These are phyloP conservation scores for Alternaria longipes DNA, from an alignment of 2,329 filamentous ascomycete species.

Conservation along the genomic window DNA sequence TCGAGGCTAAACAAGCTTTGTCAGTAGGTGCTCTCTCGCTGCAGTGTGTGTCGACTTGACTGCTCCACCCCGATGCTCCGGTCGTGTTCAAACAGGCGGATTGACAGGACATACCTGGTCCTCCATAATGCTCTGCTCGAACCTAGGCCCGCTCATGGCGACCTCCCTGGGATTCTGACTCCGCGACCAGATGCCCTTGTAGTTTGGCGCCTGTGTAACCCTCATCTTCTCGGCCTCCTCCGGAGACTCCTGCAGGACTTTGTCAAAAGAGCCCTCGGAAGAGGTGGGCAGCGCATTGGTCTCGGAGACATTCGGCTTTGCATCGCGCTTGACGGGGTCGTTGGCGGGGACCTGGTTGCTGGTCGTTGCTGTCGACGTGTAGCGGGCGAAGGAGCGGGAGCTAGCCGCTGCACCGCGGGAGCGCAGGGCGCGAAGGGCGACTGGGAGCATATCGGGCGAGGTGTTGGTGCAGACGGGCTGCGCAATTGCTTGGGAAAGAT, in stretches of 20 bases:
- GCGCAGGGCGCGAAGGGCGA: constrained; percentile 41
- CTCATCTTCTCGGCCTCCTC: constrained; percentile 64
- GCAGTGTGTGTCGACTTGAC: background rate
- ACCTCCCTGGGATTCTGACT: constrained; percentile 82
- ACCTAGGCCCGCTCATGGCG: constrained; percentile 93
- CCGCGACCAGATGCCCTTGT: constrained; percentile 79
- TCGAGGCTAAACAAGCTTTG: constrained; percentile 71
- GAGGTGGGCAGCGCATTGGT: constrained; percentile 68
- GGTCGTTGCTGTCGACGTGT: constrained; percentile 33
- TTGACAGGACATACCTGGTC: constrained; percentile 73
- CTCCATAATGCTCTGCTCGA: constrained; percentile 96
- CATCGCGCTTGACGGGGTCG: constrained; percentile 64
- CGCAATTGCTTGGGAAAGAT: constrained; percentile 24
- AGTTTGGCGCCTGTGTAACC: constrained; percentile 85
- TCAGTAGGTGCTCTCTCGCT: constrained; percentile 30
- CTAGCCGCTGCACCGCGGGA: constrained; percentile 34
- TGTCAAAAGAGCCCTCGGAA: constrained; percentile 61
- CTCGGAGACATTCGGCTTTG: constrained; percentile 63
- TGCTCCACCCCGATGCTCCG: background rate
- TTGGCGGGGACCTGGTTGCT: constrained; percentile 74
- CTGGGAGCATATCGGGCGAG: constrained; percentile 35
- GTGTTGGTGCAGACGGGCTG: constrained; percentile 26
- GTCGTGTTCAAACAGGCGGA: background rate
- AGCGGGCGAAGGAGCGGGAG: constrained; percentile 36
- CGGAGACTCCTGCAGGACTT: constrained; percentile 64